These are phyloP conservation scores for Hippophae tibetana DNA, from an alignment of 306 rosid species.

Conservation along the genomic window DNA sequence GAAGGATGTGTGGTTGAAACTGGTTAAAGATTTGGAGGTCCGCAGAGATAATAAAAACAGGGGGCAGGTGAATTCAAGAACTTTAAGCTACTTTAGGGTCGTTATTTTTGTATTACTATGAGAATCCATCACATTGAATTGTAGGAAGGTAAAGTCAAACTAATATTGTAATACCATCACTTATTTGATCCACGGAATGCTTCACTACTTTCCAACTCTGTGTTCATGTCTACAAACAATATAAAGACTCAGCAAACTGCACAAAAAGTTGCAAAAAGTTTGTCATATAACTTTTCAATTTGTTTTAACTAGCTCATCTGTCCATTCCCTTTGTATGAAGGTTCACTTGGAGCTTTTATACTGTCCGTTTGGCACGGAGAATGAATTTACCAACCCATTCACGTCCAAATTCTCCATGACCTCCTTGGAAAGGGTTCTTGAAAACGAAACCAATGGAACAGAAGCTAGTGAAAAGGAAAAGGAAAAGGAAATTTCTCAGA, in stretches of 20 bases:
- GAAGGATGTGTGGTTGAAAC: slow-evolving; percentile 91
- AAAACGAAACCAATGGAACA: slow-evolving; percentile 50
- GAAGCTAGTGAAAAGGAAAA: slow-evolving; percentile 51
- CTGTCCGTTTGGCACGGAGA: slow-evolving; percentile 73
- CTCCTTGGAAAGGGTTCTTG: slow-evolving; percentile 75
- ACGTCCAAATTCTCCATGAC: slow-evolving; percentile 55
- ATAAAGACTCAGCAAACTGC: no score
- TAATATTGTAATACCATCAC: no score
- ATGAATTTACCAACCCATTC: slow-evolving; percentile 68
- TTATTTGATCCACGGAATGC: no score
- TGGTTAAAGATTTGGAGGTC: slow-evolving; percentile 87
- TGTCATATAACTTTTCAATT: slow-evolving; percentile 13
- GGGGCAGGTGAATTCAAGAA: slow-evolving; percentile 57
- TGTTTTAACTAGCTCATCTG: slow-evolving; percentile 1
- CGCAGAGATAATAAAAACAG: slow-evolving; percentile 83
- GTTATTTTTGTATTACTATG: no score
- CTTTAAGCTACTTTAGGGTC: no score
- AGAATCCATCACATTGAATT: no score
- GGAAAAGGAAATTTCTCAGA: slow-evolving; percentile 48
- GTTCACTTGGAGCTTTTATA: slow-evolving; percentile 93
- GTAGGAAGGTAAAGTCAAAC: no score
- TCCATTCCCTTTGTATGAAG: slow-evolving; percentile 29
- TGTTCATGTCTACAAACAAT: no score
- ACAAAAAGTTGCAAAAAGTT: neutral
- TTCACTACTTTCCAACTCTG: no score